phyloP scores from a whole-genome alignment of 495 filamentous ascomycete genomes.

The Xylaria palmicola region DNA sequence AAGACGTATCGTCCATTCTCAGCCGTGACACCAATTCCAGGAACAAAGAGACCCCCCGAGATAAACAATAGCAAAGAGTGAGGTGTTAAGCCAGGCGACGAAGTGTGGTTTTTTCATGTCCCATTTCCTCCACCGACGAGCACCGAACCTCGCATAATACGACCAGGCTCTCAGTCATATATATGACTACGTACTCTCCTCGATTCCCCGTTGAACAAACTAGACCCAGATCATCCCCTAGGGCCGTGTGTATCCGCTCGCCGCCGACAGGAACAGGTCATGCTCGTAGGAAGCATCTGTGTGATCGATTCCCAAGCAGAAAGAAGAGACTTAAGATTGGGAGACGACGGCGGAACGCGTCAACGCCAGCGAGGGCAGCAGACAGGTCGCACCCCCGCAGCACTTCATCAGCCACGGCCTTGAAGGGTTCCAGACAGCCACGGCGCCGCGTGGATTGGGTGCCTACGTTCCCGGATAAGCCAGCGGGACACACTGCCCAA shows the following conservation, averaged over 20 bases:
- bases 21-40: neutral
- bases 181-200: slow-evolving; percentile 9
- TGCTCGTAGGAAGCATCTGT: slow-evolving; percentile 11
- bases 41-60: no score
- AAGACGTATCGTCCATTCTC: neutral
- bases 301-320: slow-evolving; percentile 11
- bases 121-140: slow-evolving; percentile 11
- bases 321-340: slow-evolving; percentile 9
- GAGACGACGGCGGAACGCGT: neutral
- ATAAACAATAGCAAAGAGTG: neutral
- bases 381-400: neutral
- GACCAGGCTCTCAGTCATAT: slow-evolving; percentile 5
- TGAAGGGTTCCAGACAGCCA: neutral
- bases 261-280: slow-evolving; percentile 7
- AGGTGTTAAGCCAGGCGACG: neutral
- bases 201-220: neutral
- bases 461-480: neutral
- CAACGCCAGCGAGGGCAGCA: neutral
- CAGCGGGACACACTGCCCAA: neutral
- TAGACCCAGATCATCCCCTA: neutral
- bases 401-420: neutral
- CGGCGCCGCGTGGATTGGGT: neutral
- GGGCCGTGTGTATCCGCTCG: neutral
- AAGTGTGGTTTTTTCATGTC: neutral
- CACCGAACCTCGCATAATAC: slow-evolving; percentile 5